These are phyloP conservation scores for Lipomyces starkeyi DNA, from an alignment of 805 yeast species.

Conservation along the genomic window DNA sequence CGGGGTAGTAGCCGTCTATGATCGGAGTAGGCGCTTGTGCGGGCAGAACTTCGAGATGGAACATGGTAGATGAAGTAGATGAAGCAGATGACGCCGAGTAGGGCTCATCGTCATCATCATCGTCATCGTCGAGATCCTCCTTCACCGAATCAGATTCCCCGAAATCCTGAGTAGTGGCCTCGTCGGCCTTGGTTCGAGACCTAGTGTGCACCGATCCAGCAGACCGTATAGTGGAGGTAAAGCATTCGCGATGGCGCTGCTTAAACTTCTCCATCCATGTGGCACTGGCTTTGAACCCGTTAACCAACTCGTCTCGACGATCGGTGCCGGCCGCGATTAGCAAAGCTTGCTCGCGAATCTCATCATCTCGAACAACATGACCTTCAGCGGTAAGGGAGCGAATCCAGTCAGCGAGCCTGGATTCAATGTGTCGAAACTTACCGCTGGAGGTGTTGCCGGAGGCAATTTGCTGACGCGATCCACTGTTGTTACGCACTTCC, in stretches of 20 bases:
- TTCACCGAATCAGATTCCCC: neutral
- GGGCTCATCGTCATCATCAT: neutral
- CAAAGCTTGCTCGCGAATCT: slow-evolving; percentile 13
- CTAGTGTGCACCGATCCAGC: slow-evolving; percentile 12
- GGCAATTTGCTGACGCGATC: neutral
- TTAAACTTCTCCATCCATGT: slow-evolving; percentile 29
- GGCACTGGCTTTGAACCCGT: slow-evolving; percentile 20
- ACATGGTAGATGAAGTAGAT: neutral
- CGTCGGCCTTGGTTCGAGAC: neutral
- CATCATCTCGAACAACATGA: slow-evolving; percentile 7
- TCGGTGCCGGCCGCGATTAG: slow-evolving; percentile 8
- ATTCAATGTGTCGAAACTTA: slow-evolving; percentile 5
- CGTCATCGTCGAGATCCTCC: neutral
- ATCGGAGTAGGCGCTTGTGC: neutral
- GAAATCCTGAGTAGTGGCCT: neutral
- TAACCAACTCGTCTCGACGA: neutral
- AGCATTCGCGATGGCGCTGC: slow-evolving; percentile 22
- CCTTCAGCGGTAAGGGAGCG: slow-evolving; percentile 3
- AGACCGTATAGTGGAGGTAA: slow-evolving; percentile 14
- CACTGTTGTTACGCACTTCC: slow-evolving; percentile 11
- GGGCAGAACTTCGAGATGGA: neutral
- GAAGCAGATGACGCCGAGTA: neutral
- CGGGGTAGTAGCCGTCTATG: neutral
- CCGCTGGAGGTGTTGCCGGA: slow-evolving; percentile 2
- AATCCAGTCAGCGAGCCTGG: slow-evolving; percentile 24